Evolutionary conservation across 768 basidiomycete species (phyloP).

Genomic region (Omphalotus guepiniiformis): DNA sequence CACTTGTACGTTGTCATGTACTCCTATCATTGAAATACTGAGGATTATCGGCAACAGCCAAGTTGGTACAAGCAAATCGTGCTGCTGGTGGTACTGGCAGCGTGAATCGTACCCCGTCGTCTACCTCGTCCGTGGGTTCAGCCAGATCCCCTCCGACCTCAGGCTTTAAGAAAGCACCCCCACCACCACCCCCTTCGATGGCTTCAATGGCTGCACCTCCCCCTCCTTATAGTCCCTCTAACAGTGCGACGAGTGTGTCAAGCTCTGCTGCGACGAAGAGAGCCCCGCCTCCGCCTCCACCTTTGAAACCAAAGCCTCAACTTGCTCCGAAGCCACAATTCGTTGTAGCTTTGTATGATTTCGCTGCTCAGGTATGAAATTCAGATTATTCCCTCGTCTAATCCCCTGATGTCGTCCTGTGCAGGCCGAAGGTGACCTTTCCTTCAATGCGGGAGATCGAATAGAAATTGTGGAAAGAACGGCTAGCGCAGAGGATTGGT

Average conservation of each 20-base stretch:
- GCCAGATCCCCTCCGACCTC: slow-evolving; percentile 28
- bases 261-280: slow-evolving; percentile 48
- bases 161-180: slow-evolving; percentile 45
- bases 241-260: slow-evolving; percentile 12
- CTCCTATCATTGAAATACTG: not conserved
- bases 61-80: slow-evolving; percentile 59
- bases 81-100: slow-evolving; percentile 21
- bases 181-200: slow-evolving; percentile 44
- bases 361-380: slow-evolving; percentile 73
- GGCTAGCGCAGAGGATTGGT: slow-evolving; percentile 89
- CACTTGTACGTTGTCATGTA: slow-evolving; percentile 56
- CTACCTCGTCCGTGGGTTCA: slow-evolving; percentile 19
- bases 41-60: slow-evolving; percentile 38
- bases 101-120: slow-evolving; percentile 22
- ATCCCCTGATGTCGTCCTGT: not conserved
- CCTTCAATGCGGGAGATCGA: slow-evolving; percentile 82
- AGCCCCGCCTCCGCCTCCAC: slow-evolving; percentile 89
- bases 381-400: not conserved
- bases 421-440: slow-evolving; percentile 87
- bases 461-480: slow-evolving; percentile 88
- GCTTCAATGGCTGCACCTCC: slow-evolving; percentile 34
- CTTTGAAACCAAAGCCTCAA: slow-evolving; percentile 85
- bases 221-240: slow-evolving; percentile 40
- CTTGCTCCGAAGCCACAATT: slow-evolving; percentile 59
- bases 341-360: slow-evolving; percentile 94